Evolutionary conservation across 495 filamentous ascomycete species (phyloP).

Genomic region (Zalerion maritima): DNA sequence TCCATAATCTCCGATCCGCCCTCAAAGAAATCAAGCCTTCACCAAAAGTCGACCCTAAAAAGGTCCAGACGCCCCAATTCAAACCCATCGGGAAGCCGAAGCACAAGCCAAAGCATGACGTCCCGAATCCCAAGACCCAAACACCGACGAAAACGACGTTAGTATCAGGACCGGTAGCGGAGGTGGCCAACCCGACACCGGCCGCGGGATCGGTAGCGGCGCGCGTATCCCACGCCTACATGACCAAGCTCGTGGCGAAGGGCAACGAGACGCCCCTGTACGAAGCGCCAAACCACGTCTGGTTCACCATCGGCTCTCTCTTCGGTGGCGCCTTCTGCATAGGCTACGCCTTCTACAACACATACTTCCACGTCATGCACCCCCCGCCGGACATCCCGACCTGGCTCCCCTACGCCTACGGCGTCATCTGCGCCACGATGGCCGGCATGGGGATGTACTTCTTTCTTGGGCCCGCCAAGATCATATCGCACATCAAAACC

Average conservation of each 20-base stretch:
- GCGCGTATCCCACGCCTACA: constrained; percentile 17
- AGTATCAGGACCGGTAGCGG: no score
- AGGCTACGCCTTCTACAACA: constrained; percentile 39
- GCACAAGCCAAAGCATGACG: no score
- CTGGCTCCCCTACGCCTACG: constrained; percentile 31
- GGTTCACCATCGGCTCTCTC: constrained; percentile 43
- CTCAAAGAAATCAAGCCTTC: no score
- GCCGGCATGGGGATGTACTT: constrained; percentile 31
- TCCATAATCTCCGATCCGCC: no score
- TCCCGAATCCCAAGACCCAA: no score
- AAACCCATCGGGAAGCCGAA: no score
- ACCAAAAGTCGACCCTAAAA: no score
- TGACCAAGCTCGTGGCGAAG: constrained; percentile 27
- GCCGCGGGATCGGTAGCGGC: constrained; percentile 2
- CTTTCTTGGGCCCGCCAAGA: constrained; percentile 22
- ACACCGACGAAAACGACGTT: no score
- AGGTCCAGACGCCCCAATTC: no score
- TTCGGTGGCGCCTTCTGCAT: constrained; percentile 41
- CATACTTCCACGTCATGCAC: constrained; percentile 28
- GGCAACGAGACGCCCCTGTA: constrained; percentile 38
- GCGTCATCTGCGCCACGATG: constrained; percentile 29
- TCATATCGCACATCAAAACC: constrained; percentile 27
- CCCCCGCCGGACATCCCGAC: constrained; percentile 24
- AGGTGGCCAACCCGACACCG: no score
- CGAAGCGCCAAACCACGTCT: constrained; percentile 44